Percentiles rank a stretch among this genome's conserved stretches.
These are phyloP conservation scores for Astragalus membranaceus DNA, from an alignment of 306 rosid genomes.

Conservation along the genomic window DNA sequence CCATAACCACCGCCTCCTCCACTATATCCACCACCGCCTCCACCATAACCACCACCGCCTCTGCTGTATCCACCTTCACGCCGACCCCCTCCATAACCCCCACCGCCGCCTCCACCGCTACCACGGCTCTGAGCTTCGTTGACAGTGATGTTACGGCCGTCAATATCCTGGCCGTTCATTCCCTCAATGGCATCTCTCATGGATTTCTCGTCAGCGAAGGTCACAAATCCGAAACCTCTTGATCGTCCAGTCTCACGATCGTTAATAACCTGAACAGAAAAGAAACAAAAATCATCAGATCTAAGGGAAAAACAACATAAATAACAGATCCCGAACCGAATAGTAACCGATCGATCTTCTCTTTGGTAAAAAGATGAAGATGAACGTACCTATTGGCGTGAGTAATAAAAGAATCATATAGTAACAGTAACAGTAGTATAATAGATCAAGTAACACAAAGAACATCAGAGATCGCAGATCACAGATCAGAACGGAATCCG, in stretches of 20 bases:
- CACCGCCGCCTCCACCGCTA: conserved; percentile 28
- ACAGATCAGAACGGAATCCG: conserved; percentile 48
- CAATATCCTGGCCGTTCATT: conserved; percentile 55
- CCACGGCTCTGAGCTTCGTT: conserved; percentile 87
- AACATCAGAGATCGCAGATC: conserved; percentile 22
- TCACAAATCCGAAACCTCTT: not conserved
- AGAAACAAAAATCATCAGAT: not conserved
- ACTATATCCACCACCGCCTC: not conserved
- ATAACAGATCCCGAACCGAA: not conserved
- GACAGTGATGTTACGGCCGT: conserved; percentile 86
- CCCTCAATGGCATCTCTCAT: not conserved
- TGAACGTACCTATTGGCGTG: conserved; percentile 56
- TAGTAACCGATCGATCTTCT: conserved; percentile 1
- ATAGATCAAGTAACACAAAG: conserved; percentile 56
- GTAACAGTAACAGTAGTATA: conserved; percentile 34
- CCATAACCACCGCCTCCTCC: not conserved
- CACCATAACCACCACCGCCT: not conserved
- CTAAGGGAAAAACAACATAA: not conserved
- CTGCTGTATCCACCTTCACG: conserved; percentile 25
- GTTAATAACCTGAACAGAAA: conserved; percentile 49
- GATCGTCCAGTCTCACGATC: conserved; percentile 42
- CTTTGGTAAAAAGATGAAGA: not conserved
- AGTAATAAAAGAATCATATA: conserved; percentile 35
- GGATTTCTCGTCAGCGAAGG: not conserved
- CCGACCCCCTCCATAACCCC: not conserved